phyloP scores from a whole-genome alignment of 176 grass and related monocot genomes.

The Chloris gayana region DNA sequence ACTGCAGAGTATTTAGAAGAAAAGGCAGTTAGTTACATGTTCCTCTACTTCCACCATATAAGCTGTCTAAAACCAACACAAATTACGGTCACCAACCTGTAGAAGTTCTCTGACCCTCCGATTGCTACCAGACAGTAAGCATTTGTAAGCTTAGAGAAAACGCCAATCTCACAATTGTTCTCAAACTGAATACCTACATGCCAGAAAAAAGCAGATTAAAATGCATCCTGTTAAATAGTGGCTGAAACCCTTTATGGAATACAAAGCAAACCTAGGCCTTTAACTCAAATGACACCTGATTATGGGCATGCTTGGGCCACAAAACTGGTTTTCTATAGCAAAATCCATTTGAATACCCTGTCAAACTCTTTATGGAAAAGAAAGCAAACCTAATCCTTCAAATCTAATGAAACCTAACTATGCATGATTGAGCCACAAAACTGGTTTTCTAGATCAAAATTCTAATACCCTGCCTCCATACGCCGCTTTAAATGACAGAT shows the following conservation, averaged over 20 bases:
- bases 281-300: too few relatives aligned
- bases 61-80: neutral
- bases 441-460: neutral
- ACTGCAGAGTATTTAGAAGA: conserved; percentile 43
- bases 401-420: neutral
- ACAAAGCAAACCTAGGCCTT: too few relatives aligned
- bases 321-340: too few relatives aligned
- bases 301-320: too few relatives aligned
- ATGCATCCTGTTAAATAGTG: neutral
- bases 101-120: conserved; percentile 97
- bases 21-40: neutral
- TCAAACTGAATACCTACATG: conserved; percentile 85
- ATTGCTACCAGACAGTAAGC: conserved; percentile 95
- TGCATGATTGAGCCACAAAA: neutral
- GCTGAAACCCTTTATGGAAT: too few relatives aligned
- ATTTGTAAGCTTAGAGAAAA: conserved; percentile 97
- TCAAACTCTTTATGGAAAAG: neutral
- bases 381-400: neutral
- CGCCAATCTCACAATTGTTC: conserved; percentile 91
- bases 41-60: neutral
- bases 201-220: conserved; percentile 1
- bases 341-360: too few relatives aligned
- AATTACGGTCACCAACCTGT: conserved; percentile 56
- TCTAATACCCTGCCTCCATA: neutral
- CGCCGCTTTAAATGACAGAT: neutral